These are phyloP conservation scores for Magnolia changhungtana DNA, from an alignment of 164 flowering plant genomes.

Conservation along the genomic window DNA sequence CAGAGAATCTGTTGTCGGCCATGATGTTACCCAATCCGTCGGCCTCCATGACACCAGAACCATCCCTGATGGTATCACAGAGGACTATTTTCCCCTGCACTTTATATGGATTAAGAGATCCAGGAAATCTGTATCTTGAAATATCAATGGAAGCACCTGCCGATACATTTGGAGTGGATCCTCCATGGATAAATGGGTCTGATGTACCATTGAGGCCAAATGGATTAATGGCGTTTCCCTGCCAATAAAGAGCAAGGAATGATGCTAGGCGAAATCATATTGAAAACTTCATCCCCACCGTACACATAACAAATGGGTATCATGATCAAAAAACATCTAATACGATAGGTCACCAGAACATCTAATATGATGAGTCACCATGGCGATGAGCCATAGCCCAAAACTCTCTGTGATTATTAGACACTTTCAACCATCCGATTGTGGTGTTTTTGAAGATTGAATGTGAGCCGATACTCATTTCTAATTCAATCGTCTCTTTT, in stretches of 20 bases:
- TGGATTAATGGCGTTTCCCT: slow-evolving; percentile 38
- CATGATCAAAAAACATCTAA: too few species aligned
- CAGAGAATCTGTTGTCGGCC: slow-evolving; percentile 14
- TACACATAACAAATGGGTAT: too few species aligned
- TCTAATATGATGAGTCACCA: too few species aligned
- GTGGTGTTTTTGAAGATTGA: too few species aligned
- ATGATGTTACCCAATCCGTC: slow-evolving; percentile 37
- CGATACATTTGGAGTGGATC: slow-evolving; percentile 38
- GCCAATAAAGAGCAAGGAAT: not conserved
- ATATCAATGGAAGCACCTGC: slow-evolving; percentile 17
- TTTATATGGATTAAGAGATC: slow-evolving; percentile 24
- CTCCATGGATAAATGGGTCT: slow-evolving; percentile 40
- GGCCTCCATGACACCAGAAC: slow-evolving; percentile 22
- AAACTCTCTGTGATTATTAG: too few species aligned
- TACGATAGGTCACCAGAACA: too few species aligned
- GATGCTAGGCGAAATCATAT: not conserved
- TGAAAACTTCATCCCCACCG: not conserved
- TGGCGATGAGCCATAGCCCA: too few species aligned
- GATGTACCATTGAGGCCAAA: slow-evolving; percentile 33
- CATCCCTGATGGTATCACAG: slow-evolving; percentile 29
- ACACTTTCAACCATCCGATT: too few species aligned
- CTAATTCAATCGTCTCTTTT: too few species aligned
- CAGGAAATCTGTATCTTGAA: slow-evolving; percentile 22
- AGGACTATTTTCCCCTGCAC: slow-evolving; percentile 36
- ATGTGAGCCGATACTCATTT: too few species aligned